phyloP scores from a whole-genome alignment of 1,284 basidiomycete species.

The Schizophyllum commune region DNA sequence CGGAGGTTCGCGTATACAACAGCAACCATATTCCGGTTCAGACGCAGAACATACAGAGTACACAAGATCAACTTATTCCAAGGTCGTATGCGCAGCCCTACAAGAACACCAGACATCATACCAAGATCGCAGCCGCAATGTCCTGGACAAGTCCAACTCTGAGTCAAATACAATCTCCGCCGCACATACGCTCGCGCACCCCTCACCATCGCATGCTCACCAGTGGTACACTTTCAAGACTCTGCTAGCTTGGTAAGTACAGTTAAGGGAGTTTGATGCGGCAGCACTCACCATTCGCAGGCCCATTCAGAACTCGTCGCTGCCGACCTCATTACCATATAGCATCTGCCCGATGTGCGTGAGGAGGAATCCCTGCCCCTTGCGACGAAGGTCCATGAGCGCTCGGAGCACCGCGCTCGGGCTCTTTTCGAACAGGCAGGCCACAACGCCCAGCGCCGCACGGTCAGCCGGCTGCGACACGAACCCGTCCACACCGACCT shows the following conservation, averaged over 20 bases:
- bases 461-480: constrained; percentile 1
- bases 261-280: background rate
- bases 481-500: constrained; percentile 8
- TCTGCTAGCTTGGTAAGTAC: background rate
- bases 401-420: constrained; percentile 14
- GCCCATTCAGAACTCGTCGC: constrained; percentile 6
- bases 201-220: too few relatives aligned
- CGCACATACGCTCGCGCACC: too few relatives aligned
- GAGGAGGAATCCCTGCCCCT: constrained; percentile 14
- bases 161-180: too few relatives aligned
- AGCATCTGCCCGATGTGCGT: constrained; percentile 19
- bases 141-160: too few relatives aligned
- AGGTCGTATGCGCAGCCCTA: too few relatives aligned
- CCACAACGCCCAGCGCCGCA: constrained; percentile 1
- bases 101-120: too few relatives aligned
- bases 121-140: too few relatives aligned
- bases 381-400: constrained; percentile 14
- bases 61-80: background rate
- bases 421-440: constrained; percentile 11
- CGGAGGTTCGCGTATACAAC: too few relatives aligned
- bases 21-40: too few relatives aligned
- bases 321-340: constrained; percentile 11
- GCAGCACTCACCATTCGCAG: background rate
- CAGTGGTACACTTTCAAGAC: too few relatives aligned
- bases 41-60: background rate